Conservation (phyloP, 306 rosid species). For the Begonia loranthoides region DNA sequence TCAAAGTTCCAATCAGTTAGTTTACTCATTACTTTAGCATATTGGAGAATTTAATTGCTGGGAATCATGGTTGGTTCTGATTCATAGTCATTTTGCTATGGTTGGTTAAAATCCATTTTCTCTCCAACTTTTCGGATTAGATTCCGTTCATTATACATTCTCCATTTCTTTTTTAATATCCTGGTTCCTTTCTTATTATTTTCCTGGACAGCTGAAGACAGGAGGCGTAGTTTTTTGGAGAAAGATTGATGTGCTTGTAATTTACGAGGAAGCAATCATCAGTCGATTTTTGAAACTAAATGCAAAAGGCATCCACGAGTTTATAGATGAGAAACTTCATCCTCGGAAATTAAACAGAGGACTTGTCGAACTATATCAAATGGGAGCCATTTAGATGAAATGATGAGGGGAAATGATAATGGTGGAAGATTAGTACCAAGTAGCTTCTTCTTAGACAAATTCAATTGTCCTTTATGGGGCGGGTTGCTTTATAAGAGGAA, state of each 20-base stretch:
- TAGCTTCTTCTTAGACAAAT: too few species aligned
- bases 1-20: too few species aligned
- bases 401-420: constrained; percentile 9
- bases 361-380: constrained; percentile 7
- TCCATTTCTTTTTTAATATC: constrained; percentile 2
- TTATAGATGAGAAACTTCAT: constrained; percentile 12
- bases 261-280: constrained; percentile 51
- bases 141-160: too few species aligned
- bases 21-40: too few species aligned
- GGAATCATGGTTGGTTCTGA: too few species aligned
- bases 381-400: constrained; percentile 15
- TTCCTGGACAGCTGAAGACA: constrained; percentile 45
- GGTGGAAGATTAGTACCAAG: constrained; percentile 10
- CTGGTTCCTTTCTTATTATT: constrained; percentile 8
- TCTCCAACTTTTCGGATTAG: too few species aligned
- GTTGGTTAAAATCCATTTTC: not conserved
- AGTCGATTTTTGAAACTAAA: constrained; percentile 12
- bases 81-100: not conserved
- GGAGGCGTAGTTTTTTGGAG: constrained; percentile 79
- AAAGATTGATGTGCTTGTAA: constrained; percentile 49
- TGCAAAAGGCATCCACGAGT: constrained; percentile 10
- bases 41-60: too few species aligned
- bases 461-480: constrained; percentile 14
- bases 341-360: constrained; percentile 8
- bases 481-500: constrained; percentile 71